Evolutionary conservation across 176 grass and related monocot genomes (phyloP), one percentile per base, ranked within the genome.

Genomic region (Musa beccarii): DNA sequence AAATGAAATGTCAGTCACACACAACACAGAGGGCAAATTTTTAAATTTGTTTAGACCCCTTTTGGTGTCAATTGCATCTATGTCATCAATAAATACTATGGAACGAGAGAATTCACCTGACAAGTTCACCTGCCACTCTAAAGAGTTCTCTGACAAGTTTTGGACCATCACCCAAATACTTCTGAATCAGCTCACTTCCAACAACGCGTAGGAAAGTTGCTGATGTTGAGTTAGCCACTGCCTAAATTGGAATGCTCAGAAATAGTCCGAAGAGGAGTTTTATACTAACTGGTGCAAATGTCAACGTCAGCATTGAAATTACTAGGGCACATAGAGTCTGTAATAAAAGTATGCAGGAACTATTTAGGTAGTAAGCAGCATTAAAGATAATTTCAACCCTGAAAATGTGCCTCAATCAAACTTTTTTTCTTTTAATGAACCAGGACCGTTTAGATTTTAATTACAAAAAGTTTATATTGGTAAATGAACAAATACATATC

Each of bases 111-210:
- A 52, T 29, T 74, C 72, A 74, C 56, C 72, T 29, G 72, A 22
- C 22, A 22, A 22, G 22, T 29, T 74, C 72, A 74, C 56, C 72
- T 29, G 72, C 72, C 20, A 74, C 53, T 29, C 72, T 74, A 74
- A 74, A 74, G 11, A 74, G 29, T 57, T 59, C 72, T 55, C 53
- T 54, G 8, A 74, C 72, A 15, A 74, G 72, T 29, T 74, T 74
- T 12, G 72, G 72, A 50, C 72, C 72, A 56, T 74, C 72, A 56
- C 72, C 72, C 72, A 74, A 57, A 74, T 74, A 74, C 59, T 74
- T 74, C 72, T 74, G 53, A 74, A 74, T 74, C 25, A 74, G 28
- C 53, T 74, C 72, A 57, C 72, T 57, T 9, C 53, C 72, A 56
- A 74, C 72, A 56, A 74, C 53, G 28, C 72, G 53, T 20, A 74